phyloP scores from a whole-genome alignment of 495 filamentous ascomycete species.

The Aspergillus ellipticus region DNA sequence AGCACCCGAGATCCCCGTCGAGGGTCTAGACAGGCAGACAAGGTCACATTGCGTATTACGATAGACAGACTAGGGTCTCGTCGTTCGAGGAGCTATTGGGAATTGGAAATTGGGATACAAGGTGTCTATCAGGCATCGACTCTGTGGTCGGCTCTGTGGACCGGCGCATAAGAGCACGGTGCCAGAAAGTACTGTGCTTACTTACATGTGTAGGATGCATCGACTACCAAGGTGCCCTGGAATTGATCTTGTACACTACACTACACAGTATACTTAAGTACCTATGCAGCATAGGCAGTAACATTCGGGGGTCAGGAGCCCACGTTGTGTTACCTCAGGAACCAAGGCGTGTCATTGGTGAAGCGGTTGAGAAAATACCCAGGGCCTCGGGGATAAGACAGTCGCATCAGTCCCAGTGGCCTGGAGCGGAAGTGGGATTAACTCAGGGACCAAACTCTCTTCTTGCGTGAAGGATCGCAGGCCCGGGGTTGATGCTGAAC shows the following conservation, averaged over 20 bases:
- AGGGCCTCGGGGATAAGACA: background rate
- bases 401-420: background rate
- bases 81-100: background rate
- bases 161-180: background rate
- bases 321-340: background rate
- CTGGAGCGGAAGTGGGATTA: background rate
- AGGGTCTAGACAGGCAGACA: background rate
- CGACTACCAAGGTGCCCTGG: too few relatives aligned
- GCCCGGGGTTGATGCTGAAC: background rate
- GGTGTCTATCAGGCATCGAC: background rate
- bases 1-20: background rate
- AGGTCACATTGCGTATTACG: background rate
- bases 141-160: background rate
- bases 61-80: background rate
- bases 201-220: too few relatives aligned
- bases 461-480: background rate
- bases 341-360: background rate
- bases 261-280: too few relatives aligned
- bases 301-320: background rate
- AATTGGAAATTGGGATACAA: too few relatives aligned
- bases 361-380: background rate
- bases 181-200: background rate
- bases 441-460: background rate
- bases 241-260: too few relatives aligned
- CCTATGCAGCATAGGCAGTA: background rate